Percentiles rank a stretch among this genome's conserved stretches.
phyloP scores from a whole-genome alignment of 1,139 yeast genomes.

The Nakaseomyces nivariensis region DNA sequence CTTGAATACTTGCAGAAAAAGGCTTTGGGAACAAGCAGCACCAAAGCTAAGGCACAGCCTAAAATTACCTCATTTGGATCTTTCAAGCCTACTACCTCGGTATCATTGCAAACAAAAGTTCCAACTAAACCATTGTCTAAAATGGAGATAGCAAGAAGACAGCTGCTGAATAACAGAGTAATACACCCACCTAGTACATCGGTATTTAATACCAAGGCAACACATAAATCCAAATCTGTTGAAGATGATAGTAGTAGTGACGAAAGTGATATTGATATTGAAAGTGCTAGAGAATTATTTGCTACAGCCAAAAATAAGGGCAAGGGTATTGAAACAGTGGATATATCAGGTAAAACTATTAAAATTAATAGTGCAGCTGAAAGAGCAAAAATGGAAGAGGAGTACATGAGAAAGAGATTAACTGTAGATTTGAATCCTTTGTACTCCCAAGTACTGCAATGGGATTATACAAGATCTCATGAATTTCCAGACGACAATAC shows the following conservation, averaged over 20 bases:
- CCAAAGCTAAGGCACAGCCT: constrained; percentile 34
- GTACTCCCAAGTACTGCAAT: constrained; percentile 56
- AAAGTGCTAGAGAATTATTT: constrained; percentile 30
- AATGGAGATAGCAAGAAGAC: constrained; percentile 32
- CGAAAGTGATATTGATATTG: constrained; percentile 30
- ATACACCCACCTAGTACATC: constrained; percentile 67
- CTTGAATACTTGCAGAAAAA: constrained; percentile 25
- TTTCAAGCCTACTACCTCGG: constrained; percentile 28
- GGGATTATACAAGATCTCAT: constrained; percentile 58
- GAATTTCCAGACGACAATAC: constrained; percentile 48
- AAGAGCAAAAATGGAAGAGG: constrained; percentile 55
- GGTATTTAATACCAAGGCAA: constrained; percentile 49
- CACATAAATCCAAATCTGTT: constrained; percentile 7
- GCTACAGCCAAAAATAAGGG: constrained; percentile 25
- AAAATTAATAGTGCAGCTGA: constrained; percentile 21
- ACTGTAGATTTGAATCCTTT: constrained; percentile 72
- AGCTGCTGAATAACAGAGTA: constrained; percentile 25
- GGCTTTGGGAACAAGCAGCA: constrained; percentile 23
- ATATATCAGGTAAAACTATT: constrained; percentile 25
- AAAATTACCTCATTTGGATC: constrained; percentile 41
- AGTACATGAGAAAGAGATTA: constrained; percentile 68
- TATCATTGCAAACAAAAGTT: constrained; percentile 37
- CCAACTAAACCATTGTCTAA: constrained; percentile 30
- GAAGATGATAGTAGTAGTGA: constrained; percentile 28
- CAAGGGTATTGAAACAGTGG: constrained; percentile 28